Evolutionary conservation across 805 yeast species (phyloP).

Genomic region (Schwanniomyces sp.): DNA sequence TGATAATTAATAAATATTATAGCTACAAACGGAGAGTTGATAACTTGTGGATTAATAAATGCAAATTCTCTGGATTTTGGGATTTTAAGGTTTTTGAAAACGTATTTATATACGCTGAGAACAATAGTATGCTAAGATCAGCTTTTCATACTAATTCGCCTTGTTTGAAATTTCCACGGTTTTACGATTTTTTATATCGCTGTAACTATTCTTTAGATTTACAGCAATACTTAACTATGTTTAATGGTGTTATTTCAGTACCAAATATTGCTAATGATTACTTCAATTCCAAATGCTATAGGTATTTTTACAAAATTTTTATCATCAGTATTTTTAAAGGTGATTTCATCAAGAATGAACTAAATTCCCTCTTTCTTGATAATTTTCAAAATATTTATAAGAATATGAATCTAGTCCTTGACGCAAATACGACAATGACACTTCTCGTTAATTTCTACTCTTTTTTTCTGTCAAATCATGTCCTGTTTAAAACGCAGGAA

Average conservation of each 20-base stretch:
- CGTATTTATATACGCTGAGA: conserved; percentile 9
- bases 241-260: conserved; percentile 6
- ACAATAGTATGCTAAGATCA: conserved; percentile 10
- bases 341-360: conserved; percentile 6
- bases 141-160: conserved; percentile 23
- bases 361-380: conserved; percentile 5
- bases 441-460: conserved; percentile 4
- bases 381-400: conserved; percentile 1
- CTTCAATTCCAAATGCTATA: neutral
- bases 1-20: neutral
- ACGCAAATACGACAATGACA: conserved; percentile 3
- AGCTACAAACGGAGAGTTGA: conserved; percentile 10
- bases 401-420: neutral
- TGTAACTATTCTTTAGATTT: conserved; percentile 4
- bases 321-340: conserved; percentile 5
- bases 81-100: conserved; percentile 19
- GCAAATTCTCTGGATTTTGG: conserved; percentile 8
- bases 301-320: conserved; percentile 6
- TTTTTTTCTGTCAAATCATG: neutral
- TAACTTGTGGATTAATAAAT: conserved; percentile 16
- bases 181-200: conserved; percentile 16
- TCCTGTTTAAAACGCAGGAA: neutral
- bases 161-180: conserved; percentile 21
- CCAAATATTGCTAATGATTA: conserved; percentile 6
- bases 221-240: conserved; percentile 4